Evolutionary conservation across 2,329 filamentous ascomycete species (phyloP), one percentile per base, ranked within the genome.

Genomic region (Colletotrichum sp.): DNA sequence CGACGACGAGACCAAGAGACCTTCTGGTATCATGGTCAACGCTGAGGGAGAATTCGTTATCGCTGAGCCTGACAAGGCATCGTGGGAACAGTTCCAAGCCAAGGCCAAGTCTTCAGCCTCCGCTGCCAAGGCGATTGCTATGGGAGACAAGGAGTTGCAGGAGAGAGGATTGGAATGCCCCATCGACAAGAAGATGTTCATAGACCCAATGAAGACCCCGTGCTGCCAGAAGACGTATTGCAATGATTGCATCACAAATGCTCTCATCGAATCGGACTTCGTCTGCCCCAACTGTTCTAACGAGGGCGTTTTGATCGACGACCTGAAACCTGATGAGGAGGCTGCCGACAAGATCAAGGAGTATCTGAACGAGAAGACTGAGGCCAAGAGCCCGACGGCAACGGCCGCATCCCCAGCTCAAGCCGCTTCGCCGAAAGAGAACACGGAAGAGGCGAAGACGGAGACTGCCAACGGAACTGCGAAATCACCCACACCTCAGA

Each of bases 181-280:
- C 79, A 94, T 99, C 90, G 97, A 99, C 92, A 98, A 98, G 88
- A 96, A 95, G 87, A 94, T 98, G 91, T 98, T 99, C 88, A 93
- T 98, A 93, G 95, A 98, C 86, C 96, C 97, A 91, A 97, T 98
- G 91, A 98, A 98, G 92, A 99, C 97, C 83, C 96, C 97, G 80
- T 99, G 97, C 92, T 99, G 97, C 90, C 92, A 95, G 88, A 98
- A 95, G 91, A 98, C 96, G 84, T 99, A 98, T 90, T 99, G 97
- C 91, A 97, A 97, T 92, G 96, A 98, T 85, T 99, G 97, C 94
- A 98, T 99, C 88, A 98, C 97, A 85, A 98, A 98, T 92, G 95
- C 96, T 87, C 93, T 99, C 87, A 96, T 98, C 87, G 96, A 99
- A 89, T 97, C 94, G 91, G 97, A 99, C 90, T 96, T 99, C 87